Conservation (phyloP, 768 basidiomycete genomes). For the Daedaleopsis sinensis region DNA sequence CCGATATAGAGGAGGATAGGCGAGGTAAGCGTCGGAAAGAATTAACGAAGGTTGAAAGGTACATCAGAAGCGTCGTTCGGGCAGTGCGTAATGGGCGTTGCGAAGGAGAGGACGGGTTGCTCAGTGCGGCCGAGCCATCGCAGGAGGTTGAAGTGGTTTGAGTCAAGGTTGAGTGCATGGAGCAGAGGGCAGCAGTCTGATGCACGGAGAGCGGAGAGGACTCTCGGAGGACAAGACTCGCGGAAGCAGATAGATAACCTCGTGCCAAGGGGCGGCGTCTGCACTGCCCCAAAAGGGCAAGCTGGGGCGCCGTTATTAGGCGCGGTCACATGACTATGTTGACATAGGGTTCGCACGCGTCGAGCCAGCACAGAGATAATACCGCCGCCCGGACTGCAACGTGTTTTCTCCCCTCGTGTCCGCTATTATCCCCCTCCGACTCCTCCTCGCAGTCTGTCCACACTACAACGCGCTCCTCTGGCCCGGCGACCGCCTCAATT, state of each 20-base stretch:
- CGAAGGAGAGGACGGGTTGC: too few species aligned
- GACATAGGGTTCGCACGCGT: constrained; percentile 20
- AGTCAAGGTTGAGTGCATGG: too few species aligned
- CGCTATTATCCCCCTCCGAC: neutral
- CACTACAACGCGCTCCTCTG: constrained; percentile 3
- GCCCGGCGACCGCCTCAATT: neutral
- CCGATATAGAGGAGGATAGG: neutral
- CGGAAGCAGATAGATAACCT: constrained; percentile 1
- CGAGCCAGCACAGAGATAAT: neutral
- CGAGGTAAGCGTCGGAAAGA: neutral
- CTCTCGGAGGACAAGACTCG: neutral
- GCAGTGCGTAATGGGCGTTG: too few species aligned
- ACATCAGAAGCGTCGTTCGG: neutral
- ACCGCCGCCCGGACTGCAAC: neutral
- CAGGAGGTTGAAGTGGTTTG: too few species aligned
- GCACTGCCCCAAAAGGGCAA: neutral
- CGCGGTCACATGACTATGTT: constrained; percentile 25
- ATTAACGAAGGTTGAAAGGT: neutral
- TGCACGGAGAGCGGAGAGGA: too few species aligned
- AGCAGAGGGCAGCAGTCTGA: too few species aligned
- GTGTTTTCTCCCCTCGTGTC: constrained; percentile 1
- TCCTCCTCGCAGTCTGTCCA: neutral
- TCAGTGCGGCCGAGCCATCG: too few species aligned
- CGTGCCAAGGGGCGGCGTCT: neutral
- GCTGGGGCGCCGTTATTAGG: too few species aligned